A percentile compares a stretch with the other conserved stretches of the same genome.
Evolutionary conservation across 495 filamentous ascomycete genomes (phyloP).

Genomic region (Clohesyomyces aquaticus): DNA sequence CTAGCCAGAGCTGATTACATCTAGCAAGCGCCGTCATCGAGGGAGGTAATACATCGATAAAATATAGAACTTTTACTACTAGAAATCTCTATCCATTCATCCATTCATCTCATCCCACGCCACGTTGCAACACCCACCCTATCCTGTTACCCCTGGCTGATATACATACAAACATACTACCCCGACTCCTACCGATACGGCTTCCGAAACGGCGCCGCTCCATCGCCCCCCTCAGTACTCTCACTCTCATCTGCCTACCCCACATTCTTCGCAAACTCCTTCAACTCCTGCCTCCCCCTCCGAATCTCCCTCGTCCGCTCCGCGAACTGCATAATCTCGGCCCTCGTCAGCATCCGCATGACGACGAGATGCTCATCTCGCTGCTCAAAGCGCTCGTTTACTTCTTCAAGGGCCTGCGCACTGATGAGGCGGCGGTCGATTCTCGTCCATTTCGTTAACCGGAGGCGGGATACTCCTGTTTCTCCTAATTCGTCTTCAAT

Average conservation of each 20-base stretch:
- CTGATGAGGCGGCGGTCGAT: constrained; percentile 3
- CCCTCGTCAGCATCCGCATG: constrained; percentile 70
- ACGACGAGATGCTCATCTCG: constrained; percentile 77
- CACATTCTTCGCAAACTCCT: constrained; percentile 2
- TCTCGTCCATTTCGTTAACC: constrained; percentile 2
- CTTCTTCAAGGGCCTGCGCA: constrained; percentile 60
- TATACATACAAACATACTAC: too few species aligned
- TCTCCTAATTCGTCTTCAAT: not conserved
- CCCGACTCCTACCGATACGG: too few species aligned
- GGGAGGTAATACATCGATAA: too few species aligned
- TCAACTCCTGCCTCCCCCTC: not conserved
- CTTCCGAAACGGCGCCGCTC: too few species aligned
- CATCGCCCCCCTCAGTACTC: not conserved
- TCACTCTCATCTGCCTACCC: not conserved
- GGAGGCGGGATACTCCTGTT: not conserved
- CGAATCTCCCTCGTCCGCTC: constrained; percentile 65
- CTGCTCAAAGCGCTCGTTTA: constrained; percentile 73
- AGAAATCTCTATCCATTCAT: too few species aligned
- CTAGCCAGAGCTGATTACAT: too few species aligned
- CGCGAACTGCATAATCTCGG: constrained; percentile 77
- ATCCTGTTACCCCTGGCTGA: too few species aligned
- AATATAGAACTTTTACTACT: too few species aligned
- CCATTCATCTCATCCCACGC: too few species aligned
- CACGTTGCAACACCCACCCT: too few species aligned
- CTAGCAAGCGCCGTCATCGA: too few species aligned